phyloP scores from a whole-genome alignment of 169 alveolate genomes.

The Cyclospora cayetanensis region DNA sequence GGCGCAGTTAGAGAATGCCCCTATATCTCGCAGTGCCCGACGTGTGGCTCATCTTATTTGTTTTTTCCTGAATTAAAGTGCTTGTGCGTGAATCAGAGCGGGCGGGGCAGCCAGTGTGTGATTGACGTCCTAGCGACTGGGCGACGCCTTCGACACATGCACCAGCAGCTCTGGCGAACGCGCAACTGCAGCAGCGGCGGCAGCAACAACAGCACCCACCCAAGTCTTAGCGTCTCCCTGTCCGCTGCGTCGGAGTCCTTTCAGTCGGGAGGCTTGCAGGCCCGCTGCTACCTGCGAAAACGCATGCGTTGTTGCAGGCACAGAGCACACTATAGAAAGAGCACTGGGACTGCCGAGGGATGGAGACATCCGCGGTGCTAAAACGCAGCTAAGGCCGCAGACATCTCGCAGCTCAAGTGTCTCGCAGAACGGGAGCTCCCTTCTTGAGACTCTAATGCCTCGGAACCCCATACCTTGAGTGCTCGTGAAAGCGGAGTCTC shows the following conservation, averaged over 20 bases:
- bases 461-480: too few relatives aligned
- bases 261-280: background rate
- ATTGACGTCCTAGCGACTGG: too few relatives aligned
- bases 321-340: background rate
- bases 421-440: too few relatives aligned
- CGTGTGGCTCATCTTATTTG: too few relatives aligned
- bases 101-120: too few relatives aligned
- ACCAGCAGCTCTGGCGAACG: background rate
- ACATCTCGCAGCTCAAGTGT: too few relatives aligned
- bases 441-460: too few relatives aligned
- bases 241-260: background rate
- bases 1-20: too few relatives aligned
- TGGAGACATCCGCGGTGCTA: background rate
- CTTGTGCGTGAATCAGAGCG: too few relatives aligned
- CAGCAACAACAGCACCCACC: constrained; percentile 1
- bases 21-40: too few relatives aligned
- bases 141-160: background rate
- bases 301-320: background rate
- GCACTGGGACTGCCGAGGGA: background rate
- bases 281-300: background rate
- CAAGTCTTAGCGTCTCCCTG: background rate
- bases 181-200: constrained; percentile 6
- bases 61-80: too few relatives aligned
- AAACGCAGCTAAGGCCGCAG: background rate
- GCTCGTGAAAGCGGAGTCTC: too few relatives aligned